Base-by-base conservation (phyloP, 2,329 filamentous ascomycete genomes). In the Lasiodiplodia hormozganensis region DNA sequence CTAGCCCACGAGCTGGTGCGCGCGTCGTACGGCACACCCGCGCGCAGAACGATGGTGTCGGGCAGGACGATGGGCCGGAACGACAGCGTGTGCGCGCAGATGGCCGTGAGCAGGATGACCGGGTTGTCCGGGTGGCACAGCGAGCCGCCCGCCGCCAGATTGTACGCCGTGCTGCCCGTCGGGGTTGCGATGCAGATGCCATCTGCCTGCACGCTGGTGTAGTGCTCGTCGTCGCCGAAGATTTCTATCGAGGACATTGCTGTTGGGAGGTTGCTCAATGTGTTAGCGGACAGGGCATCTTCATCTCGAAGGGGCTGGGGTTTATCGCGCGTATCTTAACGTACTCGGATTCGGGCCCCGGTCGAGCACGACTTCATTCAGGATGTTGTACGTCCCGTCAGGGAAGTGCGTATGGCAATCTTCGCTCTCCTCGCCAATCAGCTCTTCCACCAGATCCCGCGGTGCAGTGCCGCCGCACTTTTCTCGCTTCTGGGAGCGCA, bases 291-390 rank as follows among this genome's bases (percentile, higher is more conserved):
- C 16, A 68, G 18, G 53, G 4, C 12, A 21, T 21, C 43, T 4
- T 10, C n/a, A 21, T 21, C 7, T 21, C 21, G 18, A n/a, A n/a
- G n/a, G n/a, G n/a, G 43, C 3, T n/a, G 7, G 7, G 8, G 43
- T n/a, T 1, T 21, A n/a, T 34, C 8, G 43, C 1, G 43, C 43
- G 43, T 21, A 21, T 47, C n/a, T 47, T 62, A n/a, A 84, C 90
- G 83, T 83, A 93, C 91, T 97, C 56, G 95, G 89, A 79, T 96
- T 97, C 7, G 96, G 96, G 0, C 96, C 96, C 21, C 96, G 87
- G 76, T 99, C 96, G 36, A 98, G 89, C 10, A 99, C 95, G n/a
- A 98, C 89, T 78, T 99, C 96, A 75, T 99, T 99, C 70, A 99
- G 82, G 69, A 98, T 97, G 79, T 97, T 93, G 78, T 90, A 93